A percentile compares a stretch with the other conserved stretches of the same genome.
These are phyloP conservation scores for Septoria linicola DNA, from an alignment of 2,329 filamentous ascomycete genomes.

Conservation along the genomic window DNA sequence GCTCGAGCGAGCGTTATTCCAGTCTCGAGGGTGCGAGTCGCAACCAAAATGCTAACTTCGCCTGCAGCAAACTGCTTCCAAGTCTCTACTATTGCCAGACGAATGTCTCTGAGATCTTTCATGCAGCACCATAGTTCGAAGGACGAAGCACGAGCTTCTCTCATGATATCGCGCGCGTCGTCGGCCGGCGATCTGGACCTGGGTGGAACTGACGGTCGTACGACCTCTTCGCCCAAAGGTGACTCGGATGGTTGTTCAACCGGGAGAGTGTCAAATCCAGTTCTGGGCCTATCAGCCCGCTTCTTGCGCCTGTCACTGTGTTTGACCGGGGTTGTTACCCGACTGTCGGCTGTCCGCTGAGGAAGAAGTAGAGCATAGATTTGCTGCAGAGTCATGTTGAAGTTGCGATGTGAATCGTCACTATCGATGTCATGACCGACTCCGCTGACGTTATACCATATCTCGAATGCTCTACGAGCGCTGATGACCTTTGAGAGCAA, in stretches of 20 bases:
- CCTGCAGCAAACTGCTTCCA: slow-evolving; percentile 1
- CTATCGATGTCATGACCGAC: not conserved
- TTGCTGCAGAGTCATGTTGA: not conserved
- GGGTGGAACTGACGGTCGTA: not conserved
- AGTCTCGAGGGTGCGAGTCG: not conserved
- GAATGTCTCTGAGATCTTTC: not conserved
- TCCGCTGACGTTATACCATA: not conserved
- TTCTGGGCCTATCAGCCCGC: not conserved
- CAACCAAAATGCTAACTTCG: not conserved
- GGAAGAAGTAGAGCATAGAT: not conserved
- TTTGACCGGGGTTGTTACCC: not conserved
- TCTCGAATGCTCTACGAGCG: not conserved
- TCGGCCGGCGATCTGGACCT: not conserved
- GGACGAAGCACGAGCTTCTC: not conserved
- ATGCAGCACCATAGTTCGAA: not conserved
- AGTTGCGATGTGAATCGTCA: not conserved
- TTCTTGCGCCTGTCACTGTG: not conserved
- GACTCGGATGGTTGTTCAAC: not conserved
- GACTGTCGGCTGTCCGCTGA: not conserved
- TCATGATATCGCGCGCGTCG: not conserved
- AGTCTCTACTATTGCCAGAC: not conserved
- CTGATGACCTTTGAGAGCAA: not conserved
- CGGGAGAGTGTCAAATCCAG: not conserved
- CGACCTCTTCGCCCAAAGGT: not conserved
- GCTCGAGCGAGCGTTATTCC: not conserved